Percentiles rank a stretch among this genome's conserved stretches.
Evolutionary conservation across 1,284 basidiomycete species (phyloP).

Genomic region (Fomitopsis palustris): DNA sequence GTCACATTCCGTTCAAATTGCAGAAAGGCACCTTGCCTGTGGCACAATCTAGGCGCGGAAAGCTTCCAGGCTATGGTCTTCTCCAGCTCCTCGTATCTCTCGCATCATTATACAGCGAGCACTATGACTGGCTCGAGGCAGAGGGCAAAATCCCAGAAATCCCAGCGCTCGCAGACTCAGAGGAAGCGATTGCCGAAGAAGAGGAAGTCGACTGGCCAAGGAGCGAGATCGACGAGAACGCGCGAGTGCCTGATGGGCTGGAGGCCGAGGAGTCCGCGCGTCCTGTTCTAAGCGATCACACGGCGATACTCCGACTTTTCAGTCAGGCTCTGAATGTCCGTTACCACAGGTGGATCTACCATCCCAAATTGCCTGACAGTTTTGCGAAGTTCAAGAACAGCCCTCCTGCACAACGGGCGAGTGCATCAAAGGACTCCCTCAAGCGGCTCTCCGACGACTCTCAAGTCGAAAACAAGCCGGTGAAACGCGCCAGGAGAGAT

Average conservation of each 20-base stretch:
- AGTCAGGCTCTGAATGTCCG: no score
- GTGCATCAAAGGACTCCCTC: neutral
- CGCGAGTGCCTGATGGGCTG: neutral
- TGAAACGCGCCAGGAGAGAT: neutral
- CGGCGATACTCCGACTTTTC: neutral
- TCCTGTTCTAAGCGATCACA: neutral
- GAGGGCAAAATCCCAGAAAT: no score
- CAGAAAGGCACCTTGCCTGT: neutral
- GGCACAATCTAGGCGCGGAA: neutral
- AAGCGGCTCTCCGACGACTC: neutral
- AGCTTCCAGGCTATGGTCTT: neutral
- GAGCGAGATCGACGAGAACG: neutral
- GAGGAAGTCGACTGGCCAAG: neutral
- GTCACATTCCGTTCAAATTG: neutral
- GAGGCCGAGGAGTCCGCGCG: neutral
- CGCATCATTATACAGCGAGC: neutral
- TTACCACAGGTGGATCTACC: neutral
- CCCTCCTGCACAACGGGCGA: neutral
- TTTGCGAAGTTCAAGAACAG: neutral
- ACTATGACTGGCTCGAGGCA: neutral
- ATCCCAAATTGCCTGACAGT: neutral
- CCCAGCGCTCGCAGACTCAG: no score
- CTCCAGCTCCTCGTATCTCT: neutral
- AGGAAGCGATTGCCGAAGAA: neutral
- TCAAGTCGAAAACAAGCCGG: neutral